Base-by-base conservation (phyloP, 371 early-diverging fungal species). In the Rhizopus delemar region DNA sequence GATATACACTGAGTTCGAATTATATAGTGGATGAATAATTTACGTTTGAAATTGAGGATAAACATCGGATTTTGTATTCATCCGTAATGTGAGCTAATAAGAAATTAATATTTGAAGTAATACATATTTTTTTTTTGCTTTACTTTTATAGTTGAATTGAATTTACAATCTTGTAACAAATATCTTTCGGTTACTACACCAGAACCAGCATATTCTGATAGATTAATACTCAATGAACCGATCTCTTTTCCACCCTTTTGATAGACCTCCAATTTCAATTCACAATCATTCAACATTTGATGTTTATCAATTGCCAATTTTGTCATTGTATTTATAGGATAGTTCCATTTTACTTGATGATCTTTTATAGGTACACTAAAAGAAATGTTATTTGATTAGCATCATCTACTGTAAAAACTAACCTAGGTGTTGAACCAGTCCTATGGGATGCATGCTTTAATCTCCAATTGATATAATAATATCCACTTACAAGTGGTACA, bases 381-480 rank as follows among this genome's bases (percentile, higher is more conserved):
- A 33, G 41, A 43, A 36, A 22, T 22, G 22, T 22, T 22, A 22
- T 22, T 22, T 34, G 22, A 22, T 22, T 22, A 22, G 0, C 22
- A 22, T 22, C 22, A 22, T 22, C 22, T 22, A 22, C 22, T 22
- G 22, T 22, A 22, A 22, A 22, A 22, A 22, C 22, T 22, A 22
- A 82, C 86, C 79, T 78, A 41, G 56, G 65, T 41, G 82, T 84
- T n/a, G 68, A 51, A 3, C 84, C 83, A 28, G 63, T 65, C 4
- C 73, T 45, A 39, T 70, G 74, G 5, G 74, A 67, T 33, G 81
- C 81, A 57, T 78, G 64, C 57, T 80, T 78, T 35, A 86, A 62
- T 53, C 74, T 82, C 86, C 87, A 87, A 57, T 84, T 87, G 46
- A 78, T 77, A 68, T 74, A 86, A 66, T 84, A 89, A 41, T 77